A percentile compares a stretch with the other conserved stretches of the same genome.
Evolutionary conservation across 116 monocot genomes (phyloP).

Genomic region (Posidonia oceanica): DNA sequence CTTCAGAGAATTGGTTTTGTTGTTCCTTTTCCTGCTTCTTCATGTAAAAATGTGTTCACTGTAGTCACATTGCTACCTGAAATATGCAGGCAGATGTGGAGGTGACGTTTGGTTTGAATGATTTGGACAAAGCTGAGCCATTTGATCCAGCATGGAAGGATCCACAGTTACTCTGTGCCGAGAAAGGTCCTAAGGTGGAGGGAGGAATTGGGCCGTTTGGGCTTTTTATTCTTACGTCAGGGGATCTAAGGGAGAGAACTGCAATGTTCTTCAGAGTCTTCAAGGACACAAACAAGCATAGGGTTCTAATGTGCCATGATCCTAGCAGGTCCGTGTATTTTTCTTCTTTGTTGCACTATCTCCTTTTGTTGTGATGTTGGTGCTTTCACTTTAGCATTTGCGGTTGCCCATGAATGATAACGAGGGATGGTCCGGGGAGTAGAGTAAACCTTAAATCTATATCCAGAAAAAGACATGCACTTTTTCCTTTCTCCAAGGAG

Average conservation of each 20-base stretch:
- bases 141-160: constrained; percentile 32
- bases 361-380: no score
- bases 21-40: no score
- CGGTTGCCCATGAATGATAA: no score
- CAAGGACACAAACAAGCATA: constrained; percentile 18
- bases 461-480: no score
- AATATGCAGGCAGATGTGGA: constrained; percentile 59
- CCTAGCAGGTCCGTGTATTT: constrained; percentile 25
- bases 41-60: no score
- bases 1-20: no score
- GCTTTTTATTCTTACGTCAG: constrained; percentile 45
- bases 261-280: constrained; percentile 67
- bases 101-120: constrained; percentile 37
- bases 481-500: no score
- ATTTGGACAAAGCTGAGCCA: constrained; percentile 39
- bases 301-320: constrained; percentile 71
- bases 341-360: no score
- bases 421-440: no score
- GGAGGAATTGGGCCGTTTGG: constrained; percentile 66
- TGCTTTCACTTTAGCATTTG: no score
- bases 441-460: no score
- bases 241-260: constrained; percentile 21
- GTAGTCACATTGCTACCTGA: no score
- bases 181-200: constrained; percentile 19
- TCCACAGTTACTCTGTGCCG: constrained; percentile 31